These are phyloP conservation scores for Globisporangium cylindrosporum DNA, from an alignment of 352 stramenopile genomes.

Conservation along the genomic window DNA sequence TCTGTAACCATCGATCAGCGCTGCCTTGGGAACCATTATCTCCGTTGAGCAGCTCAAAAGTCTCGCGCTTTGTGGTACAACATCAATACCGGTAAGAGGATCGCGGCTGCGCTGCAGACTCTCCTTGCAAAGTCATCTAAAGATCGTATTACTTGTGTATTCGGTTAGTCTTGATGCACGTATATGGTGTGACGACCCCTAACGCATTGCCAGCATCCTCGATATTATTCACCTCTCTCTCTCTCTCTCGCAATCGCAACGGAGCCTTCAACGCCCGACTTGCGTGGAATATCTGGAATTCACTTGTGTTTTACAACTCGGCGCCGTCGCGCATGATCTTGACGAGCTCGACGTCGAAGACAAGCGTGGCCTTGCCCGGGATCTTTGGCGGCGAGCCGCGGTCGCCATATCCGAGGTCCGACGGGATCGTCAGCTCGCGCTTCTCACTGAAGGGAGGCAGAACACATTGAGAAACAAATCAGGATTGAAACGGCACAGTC, in stretches of 20 bases:
- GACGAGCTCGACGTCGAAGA: slow-evolving; percentile 98
- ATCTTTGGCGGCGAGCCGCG: slow-evolving; percentile 92
- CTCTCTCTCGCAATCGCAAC: not conserved
- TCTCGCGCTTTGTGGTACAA: no score
- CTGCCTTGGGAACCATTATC: no score
- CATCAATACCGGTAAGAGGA: not conserved
- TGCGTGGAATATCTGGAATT: not conserved
- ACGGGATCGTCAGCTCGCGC: slow-evolving; percentile 67
- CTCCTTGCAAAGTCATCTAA: not conserved
- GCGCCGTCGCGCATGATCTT: slow-evolving; percentile 78
- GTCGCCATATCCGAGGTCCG: slow-evolving; percentile 93
- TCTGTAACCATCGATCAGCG: no score
- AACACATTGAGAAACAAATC: no score
- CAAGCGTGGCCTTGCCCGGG: slow-evolving; percentile 89
- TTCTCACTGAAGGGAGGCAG: not conserved
- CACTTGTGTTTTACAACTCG: not conserved
- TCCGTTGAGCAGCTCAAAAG: no score
- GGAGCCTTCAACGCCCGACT: not conserved
- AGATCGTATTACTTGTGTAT: not conserved
- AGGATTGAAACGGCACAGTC: not conserved
- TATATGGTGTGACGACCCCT: not conserved
- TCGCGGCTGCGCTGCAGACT: not conserved
- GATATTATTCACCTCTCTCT: not conserved
- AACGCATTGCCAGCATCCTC: not conserved
- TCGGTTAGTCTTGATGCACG: not conserved